Base-by-base conservation (phyloP, 164 flowering plant genomes). In the Annona squamosa region DNA sequence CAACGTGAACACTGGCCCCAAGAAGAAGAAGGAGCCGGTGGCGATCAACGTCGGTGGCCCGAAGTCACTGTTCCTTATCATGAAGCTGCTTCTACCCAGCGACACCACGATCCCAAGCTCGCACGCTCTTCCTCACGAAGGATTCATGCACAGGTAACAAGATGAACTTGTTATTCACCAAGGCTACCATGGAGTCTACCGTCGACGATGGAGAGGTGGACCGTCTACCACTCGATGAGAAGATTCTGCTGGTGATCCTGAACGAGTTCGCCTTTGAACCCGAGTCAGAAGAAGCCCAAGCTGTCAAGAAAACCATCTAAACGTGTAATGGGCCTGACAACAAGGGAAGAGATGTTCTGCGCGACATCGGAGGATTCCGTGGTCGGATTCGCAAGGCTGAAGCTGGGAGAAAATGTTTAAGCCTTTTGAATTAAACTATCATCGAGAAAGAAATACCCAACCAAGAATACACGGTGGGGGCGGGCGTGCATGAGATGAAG, bases 141-240 rank as follows among this genome's bases (percentile, higher is more conserved):
- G 80, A 81, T 19, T 37, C 72, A 63, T 63, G 70, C 4, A 5
- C 64, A 0, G 75, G 69, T 4, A 63, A 57, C 37, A 73, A 68
- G 59, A 71, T 81, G 77, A 72, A 75, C 47, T 45, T 78, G 45
- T 73, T 72, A 12, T 75, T 81, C 72, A 70, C 72, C 2, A 78
- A 67, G 48, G 70, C 77, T 13, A 68, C 70, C 1, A 18, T 7
- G 42, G 76, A 18, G 7, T 72, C 81, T 16, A 48, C 74, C 71
- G 69, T 87, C 18, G 86, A 87, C 4, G 79, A 79, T 41, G 48
- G 75, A n/a, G 69, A 72, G 5, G 82, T 86, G 17, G 75, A 81
- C 3, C 46, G 79, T 7, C 78, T 82, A 12, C 86, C 88, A 37
- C 83, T 87, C 73, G 82, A 85, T 1, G 80, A 85, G 0, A 37